Evolutionary conservation across 73 alveolate genomes (phyloP).

Genomic region (Uronychia setigera): DNA sequence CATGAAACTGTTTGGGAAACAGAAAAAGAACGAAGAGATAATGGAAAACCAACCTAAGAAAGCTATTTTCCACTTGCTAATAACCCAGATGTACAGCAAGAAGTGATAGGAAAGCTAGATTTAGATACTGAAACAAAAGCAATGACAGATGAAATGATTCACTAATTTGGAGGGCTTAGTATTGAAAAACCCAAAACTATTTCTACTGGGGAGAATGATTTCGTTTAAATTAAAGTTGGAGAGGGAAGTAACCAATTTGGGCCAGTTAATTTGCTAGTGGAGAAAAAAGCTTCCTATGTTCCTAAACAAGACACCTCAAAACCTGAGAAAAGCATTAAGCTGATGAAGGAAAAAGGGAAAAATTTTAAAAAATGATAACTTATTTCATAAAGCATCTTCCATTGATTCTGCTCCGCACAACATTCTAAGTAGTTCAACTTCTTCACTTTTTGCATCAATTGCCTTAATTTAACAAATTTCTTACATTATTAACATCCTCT

Average conservation of each 20-base stretch:
- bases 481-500: background rate
- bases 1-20: slow-evolving; percentile 94
- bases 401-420: background rate
- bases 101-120: slow-evolving; percentile 42
- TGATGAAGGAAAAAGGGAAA: slow-evolving; percentile 9
- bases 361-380: slow-evolving; percentile 3
- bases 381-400: background rate
- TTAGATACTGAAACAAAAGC: slow-evolving; percentile 39
- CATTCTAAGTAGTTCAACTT: background rate
- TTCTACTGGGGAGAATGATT: background rate
- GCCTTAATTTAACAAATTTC: background rate
- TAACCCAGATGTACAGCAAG: slow-evolving; percentile 92
- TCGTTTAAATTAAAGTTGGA: background rate
- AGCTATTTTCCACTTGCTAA: slow-evolving; percentile 91
- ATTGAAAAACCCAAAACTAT: slow-evolving; percentile 8
- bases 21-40: slow-evolving; percentile 92
- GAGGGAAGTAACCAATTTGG: background rate
- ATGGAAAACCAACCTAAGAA: slow-evolving; percentile 85
- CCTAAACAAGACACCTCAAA: slow-evolving; percentile 25
- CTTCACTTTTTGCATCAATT: background rate
- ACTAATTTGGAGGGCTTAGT: slow-evolving; percentile 19
- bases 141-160: slow-evolving; percentile 4
- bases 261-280: background rate
- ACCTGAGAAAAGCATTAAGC: slow-evolving; percentile 22
- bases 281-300: background rate